A percentile compares a stretch with the other conserved stretches of the same genome.
Conservation (phyloP, 352 stramenopile genomes). For the Pythium coloratum region DNA sequence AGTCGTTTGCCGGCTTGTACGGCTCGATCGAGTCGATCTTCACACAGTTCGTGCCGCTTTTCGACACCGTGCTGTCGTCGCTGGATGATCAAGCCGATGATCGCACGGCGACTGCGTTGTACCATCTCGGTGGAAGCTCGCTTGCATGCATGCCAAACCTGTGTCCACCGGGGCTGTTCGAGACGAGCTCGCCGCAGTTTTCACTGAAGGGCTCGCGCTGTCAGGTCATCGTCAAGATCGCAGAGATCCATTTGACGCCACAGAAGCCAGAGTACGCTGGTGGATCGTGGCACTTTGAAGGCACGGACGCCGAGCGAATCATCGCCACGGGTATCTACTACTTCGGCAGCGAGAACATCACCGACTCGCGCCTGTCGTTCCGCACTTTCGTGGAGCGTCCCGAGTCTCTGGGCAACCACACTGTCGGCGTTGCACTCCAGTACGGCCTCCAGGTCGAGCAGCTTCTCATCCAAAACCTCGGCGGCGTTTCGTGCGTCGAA, state of each 20-base stretch:
- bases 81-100: slow-evolving; percentile 7
- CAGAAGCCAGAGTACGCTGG: slow-evolving; percentile 28
- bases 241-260: slow-evolving; percentile 33
- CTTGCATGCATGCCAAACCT: slow-evolving; percentile 3
- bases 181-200: slow-evolving; percentile 11
- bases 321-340: slow-evolving; percentile 36
- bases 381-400: slow-evolving; percentile 19
- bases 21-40: slow-evolving; percentile 26
- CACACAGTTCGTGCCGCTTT: slow-evolving; percentile 26
- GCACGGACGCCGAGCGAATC: slow-evolving; percentile 30
- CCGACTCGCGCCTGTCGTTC: slow-evolving; percentile 26
- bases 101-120: slow-evolving; percentile 1
- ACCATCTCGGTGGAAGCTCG: slow-evolving; percentile 3
- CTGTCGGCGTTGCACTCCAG: slow-evolving; percentile 10
- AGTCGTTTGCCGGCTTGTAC: slow-evolving; percentile 20
- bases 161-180: slow-evolving; percentile 20
- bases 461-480: slow-evolving; percentile 21
- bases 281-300: slow-evolving; percentile 30
- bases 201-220: slow-evolving; percentile 14
- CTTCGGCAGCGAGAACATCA: slow-evolving; percentile 35
- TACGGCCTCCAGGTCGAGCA: slow-evolving; percentile 18
- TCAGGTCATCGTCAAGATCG: slow-evolving; percentile 36
- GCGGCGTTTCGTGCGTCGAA: slow-evolving; percentile 22
- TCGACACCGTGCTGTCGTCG: slow-evolving; percentile 29
- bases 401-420: slow-evolving; percentile 11